Base-by-base conservation (phyloP, 495 filamentous ascomycete species). In the Penicillium verhagenii region DNA sequence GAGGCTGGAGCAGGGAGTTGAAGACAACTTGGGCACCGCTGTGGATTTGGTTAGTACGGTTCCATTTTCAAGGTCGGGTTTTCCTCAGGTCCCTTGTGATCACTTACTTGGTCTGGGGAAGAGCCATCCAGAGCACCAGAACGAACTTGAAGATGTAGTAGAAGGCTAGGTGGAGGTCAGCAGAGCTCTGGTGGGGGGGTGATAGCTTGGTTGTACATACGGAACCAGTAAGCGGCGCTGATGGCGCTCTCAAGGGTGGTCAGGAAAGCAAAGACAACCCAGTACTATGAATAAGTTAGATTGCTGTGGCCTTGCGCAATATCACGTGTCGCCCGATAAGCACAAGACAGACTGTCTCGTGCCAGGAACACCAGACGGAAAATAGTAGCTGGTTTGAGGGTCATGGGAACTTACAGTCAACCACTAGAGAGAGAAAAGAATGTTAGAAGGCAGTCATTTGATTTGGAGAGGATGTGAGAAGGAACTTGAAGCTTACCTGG, bases 101-200 rank as follows among this genome's bases (percentile, higher is more conserved):
- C 46, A 80, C 87, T 69, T 86, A 97, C 94, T 78, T 79, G 79
- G 92, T 95, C 73, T 90, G 85, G 62, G 94, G 94, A 57, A 99
- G 90, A 60, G 92, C 86, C 76, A 97, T 90, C 95, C 95, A 99
- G 67, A 99, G 84, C 63, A 97, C 78, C 66, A 97, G 84, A 66
- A 91, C 82, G 69, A 99, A 96, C 81, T 99, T 99, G 87, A 97
- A 97, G 76, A 92, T 94, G 77, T 91, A 99, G 86, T 99, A 99
- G 83, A 99, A 99, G 66, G 94, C 83, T 86, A 53, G 47, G 50
- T 18, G 16, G 13, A 25, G 5, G 46, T 65, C 28, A 67, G 58
- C 35, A 14, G 0, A 28, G 25, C 19, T 14, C 21, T 1, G 14
- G 25, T 21, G 9, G n/a, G 8, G 19, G n/a, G 8, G 19, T 20